These are phyloP conservation scores for Dimocarpus longan DNA, from an alignment of 345 rosid genomes.

Conservation along the genomic window DNA sequence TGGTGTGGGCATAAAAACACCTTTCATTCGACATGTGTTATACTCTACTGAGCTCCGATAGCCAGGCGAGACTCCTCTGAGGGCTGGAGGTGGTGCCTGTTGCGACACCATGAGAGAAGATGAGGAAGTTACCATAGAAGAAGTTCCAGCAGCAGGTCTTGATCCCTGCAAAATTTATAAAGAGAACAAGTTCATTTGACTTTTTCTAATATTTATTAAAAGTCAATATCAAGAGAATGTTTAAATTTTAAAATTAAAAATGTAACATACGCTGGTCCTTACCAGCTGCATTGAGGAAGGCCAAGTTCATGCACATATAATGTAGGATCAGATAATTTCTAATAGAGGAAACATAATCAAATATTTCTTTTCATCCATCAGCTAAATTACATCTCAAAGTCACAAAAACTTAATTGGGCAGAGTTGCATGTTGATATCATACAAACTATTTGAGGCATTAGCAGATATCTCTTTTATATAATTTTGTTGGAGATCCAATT, in stretches of 20 bases:
- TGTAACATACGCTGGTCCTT: not conserved
- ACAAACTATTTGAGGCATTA: not conserved
- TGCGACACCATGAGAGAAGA: slow-evolving; percentile 70
- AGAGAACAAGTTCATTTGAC: slow-evolving; percentile 8
- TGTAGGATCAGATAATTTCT: not conserved
- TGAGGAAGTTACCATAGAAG: slow-evolving; percentile 51
- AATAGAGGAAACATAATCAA: not conserved
- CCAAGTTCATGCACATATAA: not conserved
- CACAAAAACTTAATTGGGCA: not conserved
- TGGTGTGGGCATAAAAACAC: slow-evolving; percentile 68
- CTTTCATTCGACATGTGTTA: slow-evolving; percentile 71
- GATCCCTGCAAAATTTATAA: slow-evolving; percentile 59
- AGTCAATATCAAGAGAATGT: slow-evolving; percentile 8
- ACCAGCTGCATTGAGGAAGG: not conserved
- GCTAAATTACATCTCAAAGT: not conserved
- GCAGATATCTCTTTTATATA: not conserved
- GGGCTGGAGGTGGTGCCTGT: slow-evolving; percentile 59
- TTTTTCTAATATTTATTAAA: not conserved
- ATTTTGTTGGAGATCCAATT: not conserved
- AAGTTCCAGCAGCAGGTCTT: slow-evolving; percentile 64
- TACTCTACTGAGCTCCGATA: slow-evolving; percentile 63
- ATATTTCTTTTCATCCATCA: not conserved
- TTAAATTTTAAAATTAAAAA: not conserved
- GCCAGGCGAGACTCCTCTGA: slow-evolving; percentile 64
- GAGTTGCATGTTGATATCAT: not conserved